Percentiles rank a stretch among this genome's conserved stretches.
Evolutionary conservation across 768 basidiomycete species (phyloP).

Genomic region (Tylopilus vinaceipallidus): DNA sequence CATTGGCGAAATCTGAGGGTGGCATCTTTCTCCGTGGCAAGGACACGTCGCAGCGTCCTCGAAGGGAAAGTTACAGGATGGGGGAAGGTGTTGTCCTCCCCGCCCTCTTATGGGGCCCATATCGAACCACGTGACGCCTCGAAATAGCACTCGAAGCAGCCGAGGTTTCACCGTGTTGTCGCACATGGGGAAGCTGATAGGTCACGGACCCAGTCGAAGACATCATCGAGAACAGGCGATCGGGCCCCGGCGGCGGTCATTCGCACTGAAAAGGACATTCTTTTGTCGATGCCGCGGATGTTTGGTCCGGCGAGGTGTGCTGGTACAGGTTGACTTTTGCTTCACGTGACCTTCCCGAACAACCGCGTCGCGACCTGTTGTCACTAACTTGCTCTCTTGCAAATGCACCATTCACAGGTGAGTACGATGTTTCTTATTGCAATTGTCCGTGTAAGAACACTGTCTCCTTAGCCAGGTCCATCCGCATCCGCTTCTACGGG

Average conservation of each 20-base stretch:
- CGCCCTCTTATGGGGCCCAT: conserved; percentile 3
- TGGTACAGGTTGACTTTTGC: conserved; percentile 23
- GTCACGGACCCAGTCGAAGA: not conserved
- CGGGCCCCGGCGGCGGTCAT: not conserved
- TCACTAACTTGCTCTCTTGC: too few relatives aligned
- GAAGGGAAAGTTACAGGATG: conserved; percentile 9
- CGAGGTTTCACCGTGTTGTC: conserved; percentile 13
- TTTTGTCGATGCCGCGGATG: too few relatives aligned
- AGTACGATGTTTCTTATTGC: not conserved
- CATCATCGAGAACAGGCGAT: not conserved
- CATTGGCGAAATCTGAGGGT: conserved; percentile 67
- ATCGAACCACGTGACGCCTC: conserved; percentile 19
- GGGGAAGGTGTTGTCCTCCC: not conserved
- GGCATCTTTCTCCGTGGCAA: conserved; percentile 41
- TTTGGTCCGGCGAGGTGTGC: too few relatives aligned
- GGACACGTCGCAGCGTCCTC: conserved; percentile 1
- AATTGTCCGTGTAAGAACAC: not conserved
- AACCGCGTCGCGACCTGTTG: not conserved
- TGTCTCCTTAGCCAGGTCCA: conserved; percentile 8
- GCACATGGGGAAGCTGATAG: not conserved
- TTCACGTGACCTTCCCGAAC: conserved; percentile 23
- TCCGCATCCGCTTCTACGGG: conserved; percentile 18
- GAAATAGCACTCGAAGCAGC: conserved; percentile 1
- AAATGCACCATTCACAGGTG: conserved; percentile 22
- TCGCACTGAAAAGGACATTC: too few relatives aligned